Evolutionary conservation across 2,329 filamentous ascomycete species (phyloP), one percentile per base, ranked within the genome.

Genomic region (Aspergillaceae sp.): DNA sequence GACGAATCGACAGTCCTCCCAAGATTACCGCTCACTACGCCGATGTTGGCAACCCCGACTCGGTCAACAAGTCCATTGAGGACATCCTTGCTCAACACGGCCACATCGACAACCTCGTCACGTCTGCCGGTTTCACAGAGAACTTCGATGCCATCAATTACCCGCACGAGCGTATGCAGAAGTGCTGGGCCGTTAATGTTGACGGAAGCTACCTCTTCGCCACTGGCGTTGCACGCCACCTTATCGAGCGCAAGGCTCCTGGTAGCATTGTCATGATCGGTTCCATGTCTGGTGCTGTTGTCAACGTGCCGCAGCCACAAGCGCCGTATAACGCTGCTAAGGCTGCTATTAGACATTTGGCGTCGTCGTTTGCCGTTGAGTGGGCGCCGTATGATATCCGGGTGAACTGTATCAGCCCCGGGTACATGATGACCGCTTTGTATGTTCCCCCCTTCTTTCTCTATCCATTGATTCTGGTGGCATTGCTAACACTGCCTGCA

Each of bases 161-260:
- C 71, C 90, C 90, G 0, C 81, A 90, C 56, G 88, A 95, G 56
- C 85, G 90, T 54, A 84, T 96, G 68, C 82, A 90, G 68, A 94
- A 94, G 74, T 81, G 96, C n/a, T 96, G 88, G 88, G 83, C 82
- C 42, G 91, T 96, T 63, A 95, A 96, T 55, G 89, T 97, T 1
- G 87, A 86, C 60, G 91, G 91, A 19, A 94, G 90, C 45, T 96
- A 94, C 65, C 75, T 95, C 32, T 95, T 91, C 62, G 87, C 90
- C 3, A 84, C 83, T 27, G 81, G 79, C 4, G 84, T 95, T 6
- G 91, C 90, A 30, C 86, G 87, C 63, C 90, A 96, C 62, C 73
- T 96, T 52, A 92, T 95, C 81, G 82, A 83, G 62, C 81, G 87
- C 60, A 82, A 90, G 64, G 74, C 78, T 4, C 74, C 79, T 0